phyloP scores from a whole-genome alignment of 495 filamentous ascomycete species.

The Trichoderma parareesei region DNA sequence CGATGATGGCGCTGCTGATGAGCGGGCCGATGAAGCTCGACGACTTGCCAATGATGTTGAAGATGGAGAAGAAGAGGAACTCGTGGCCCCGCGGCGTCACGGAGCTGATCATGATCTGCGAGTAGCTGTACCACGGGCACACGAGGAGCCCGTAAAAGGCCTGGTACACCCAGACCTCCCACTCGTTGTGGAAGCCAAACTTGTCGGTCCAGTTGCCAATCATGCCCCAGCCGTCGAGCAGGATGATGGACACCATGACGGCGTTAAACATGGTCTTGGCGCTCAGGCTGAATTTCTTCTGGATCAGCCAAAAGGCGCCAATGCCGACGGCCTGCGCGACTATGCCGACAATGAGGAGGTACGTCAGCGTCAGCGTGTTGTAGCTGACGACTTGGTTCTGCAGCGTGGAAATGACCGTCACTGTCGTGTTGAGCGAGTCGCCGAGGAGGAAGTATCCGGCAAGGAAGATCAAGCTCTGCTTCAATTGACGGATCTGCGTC shows the following conservation, averaged over 20 bases:
- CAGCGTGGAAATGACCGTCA: conserved; percentile 56
- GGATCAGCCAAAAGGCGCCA: conserved; percentile 50
- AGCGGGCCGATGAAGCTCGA: conserved; percentile 14
- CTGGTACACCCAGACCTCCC: conserved; percentile 60
- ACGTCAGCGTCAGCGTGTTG: conserved; percentile 52
- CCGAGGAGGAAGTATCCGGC: conserved; percentile 59
- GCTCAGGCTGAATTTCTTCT: conserved; percentile 42
- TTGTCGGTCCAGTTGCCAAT: conserved; percentile 55
- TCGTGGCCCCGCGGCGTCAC: conserved; percentile 57
- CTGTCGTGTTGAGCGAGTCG: conserved; percentile 57
- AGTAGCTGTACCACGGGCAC: conserved; percentile 63
- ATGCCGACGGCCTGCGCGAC: conserved; percentile 55
- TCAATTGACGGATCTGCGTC: conserved; percentile 52
- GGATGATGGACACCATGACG: conserved; percentile 46
- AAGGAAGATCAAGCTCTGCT: conserved; percentile 56
- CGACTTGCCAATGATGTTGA: conserved; percentile 27
- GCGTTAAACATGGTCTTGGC: conserved; percentile 59
- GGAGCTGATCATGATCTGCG: conserved; percentile 60
- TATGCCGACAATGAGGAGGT: conserved; percentile 56
- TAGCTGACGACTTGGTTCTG: conserved; percentile 56
- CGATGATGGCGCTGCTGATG: conserved; percentile 47
- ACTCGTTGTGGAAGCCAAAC: conserved; percentile 55
- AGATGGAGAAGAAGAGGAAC: conserved; percentile 59
- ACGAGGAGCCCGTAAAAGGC: conserved; percentile 56
- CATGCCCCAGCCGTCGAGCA: conserved; percentile 59